phyloP scores from a whole-genome alignment of 441 rosid species.

The Sinapis alba region DNA sequence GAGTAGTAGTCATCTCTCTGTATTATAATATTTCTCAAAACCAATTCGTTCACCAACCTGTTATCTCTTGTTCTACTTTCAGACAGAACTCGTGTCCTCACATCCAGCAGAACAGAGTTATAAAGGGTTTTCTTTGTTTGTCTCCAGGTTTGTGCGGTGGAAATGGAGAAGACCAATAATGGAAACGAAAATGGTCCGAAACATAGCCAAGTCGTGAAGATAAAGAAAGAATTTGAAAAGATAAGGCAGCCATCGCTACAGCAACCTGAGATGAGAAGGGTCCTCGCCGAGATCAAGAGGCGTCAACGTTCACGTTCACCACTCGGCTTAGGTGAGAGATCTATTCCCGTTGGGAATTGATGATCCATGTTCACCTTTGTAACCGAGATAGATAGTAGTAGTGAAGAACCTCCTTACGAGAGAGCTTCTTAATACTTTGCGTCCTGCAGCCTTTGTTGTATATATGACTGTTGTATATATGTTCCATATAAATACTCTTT shows the following conservation, averaged over 20 bases:
- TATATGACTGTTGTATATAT: not conserved
- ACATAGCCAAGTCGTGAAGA: constrained; percentile 66
- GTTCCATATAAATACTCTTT: constrained; percentile 15
- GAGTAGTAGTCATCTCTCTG: constrained; percentile 29
- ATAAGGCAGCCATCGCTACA: constrained; percentile 46
- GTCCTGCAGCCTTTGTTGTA: constrained; percentile 24
- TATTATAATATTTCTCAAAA: not conserved
- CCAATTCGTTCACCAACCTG: constrained; percentile 28
- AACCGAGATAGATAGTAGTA: not conserved
- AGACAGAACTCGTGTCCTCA: constrained; percentile 15
- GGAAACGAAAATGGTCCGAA: constrained; percentile 41
- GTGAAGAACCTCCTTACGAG: not conserved
- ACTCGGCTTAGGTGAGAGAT: constrained; percentile 54
- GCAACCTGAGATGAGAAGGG: constrained; percentile 52
- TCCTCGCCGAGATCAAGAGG: constrained; percentile 40
- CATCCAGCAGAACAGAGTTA: constrained; percentile 9
- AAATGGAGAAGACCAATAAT: constrained; percentile 21
- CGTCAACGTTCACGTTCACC: constrained; percentile 65
- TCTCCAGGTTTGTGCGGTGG: not conserved
- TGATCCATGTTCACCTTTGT: constrained; percentile 19
- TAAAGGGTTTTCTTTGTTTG: not conserved
- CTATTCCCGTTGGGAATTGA: constrained; percentile 51
- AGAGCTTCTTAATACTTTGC: constrained; percentile 7
- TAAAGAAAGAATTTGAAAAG: constrained; percentile 57
- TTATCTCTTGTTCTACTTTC: constrained; percentile 11